Evolutionary conservation across 805 yeast species (phyloP).

Genomic region (Metschnikowia bowlesiae): DNA sequence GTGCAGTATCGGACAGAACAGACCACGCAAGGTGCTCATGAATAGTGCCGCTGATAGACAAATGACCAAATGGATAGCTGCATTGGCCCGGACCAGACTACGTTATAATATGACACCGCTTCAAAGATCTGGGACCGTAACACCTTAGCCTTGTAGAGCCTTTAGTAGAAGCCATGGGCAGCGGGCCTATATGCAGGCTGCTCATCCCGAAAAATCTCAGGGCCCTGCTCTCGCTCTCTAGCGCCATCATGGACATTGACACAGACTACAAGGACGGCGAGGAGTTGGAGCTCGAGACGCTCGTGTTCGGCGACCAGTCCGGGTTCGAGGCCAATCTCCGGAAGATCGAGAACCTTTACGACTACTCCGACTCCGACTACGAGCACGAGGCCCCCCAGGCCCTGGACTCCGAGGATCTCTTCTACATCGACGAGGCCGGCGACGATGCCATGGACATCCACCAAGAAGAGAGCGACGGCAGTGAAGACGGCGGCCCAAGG

Average conservation of each 20-base stretch:
- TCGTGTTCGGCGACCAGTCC: slow-evolving; percentile 84
- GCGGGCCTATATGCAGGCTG: background rate
- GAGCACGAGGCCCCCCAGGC: slow-evolving; percentile 20
- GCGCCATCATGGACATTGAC: background rate
- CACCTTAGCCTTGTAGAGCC: too few species aligned
- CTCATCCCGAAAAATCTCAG: background rate
- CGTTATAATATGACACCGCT: too few species aligned
- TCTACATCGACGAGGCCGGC: slow-evolving; percentile 43
- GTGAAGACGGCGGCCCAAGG: slow-evolving; percentile 25
- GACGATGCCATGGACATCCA: slow-evolving; percentile 27
- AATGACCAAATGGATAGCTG: too few species aligned
- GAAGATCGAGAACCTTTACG: slow-evolving; percentile 54
- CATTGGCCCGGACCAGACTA: too few species aligned
- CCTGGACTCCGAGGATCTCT: slow-evolving; percentile 31
- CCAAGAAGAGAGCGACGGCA: slow-evolving; percentile 18
- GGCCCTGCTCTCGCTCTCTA: background rate
- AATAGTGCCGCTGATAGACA: too few species aligned
- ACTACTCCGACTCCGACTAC: slow-evolving; percentile 39
- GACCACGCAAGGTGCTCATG: too few species aligned
- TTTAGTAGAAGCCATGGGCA: too few species aligned
- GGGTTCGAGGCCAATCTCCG: slow-evolving; percentile 66
- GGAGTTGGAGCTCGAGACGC: slow-evolving; percentile 71
- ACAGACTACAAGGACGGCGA: slow-evolving; percentile 68
- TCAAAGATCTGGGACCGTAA: too few species aligned
- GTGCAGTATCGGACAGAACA: too few species aligned